phyloP scores from a whole-genome alignment of 2,329 filamentous ascomycete species.

The Chrysosphaeria jannelii region DNA sequence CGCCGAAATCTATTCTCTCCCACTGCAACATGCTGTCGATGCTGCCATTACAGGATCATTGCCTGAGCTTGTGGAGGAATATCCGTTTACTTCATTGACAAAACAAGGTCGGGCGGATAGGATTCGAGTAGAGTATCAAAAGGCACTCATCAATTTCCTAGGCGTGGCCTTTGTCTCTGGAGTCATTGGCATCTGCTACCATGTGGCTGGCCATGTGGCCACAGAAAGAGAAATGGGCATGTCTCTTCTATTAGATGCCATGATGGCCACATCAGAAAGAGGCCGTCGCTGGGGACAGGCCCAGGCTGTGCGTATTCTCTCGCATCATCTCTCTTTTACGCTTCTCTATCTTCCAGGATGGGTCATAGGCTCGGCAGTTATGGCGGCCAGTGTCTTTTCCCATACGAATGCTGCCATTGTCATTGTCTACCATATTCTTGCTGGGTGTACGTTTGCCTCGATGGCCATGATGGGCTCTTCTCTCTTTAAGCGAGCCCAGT shows the following conservation, averaged over 20 bases:
- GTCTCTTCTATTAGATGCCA: conserved; percentile 66
- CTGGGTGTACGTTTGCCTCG: conserved; percentile 49
- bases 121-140: conserved; percentile 42
- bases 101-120: conserved; percentile 30
- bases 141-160: conserved; percentile 42
- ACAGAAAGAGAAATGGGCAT: conserved; percentile 66
- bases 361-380: conserved; percentile 41
- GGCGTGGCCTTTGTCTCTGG: conserved; percentile 53
- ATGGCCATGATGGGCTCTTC: conserved; percentile 55
- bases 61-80: conserved; percentile 19
- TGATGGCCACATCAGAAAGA: conserved; percentile 36
- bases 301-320: conserved; percentile 45
- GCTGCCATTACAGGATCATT: conserved; percentile 27
- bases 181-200: conserved; percentile 58
- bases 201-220: conserved; percentile 62
- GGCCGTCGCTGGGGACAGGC: conserved; percentile 36
- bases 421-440: conserved; percentile 42
- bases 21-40: conserved; percentile 55
- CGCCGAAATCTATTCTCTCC: conserved; percentile 42
- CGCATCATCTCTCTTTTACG: conserved; percentile 55
- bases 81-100: conserved; percentile 45
- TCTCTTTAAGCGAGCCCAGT: conserved; percentile 65
- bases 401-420: conserved; percentile 33
- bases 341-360: conserved; percentile 56
- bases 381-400: conserved; percentile 31